A percentile compares a stretch with the other conserved stretches of the same genome.
Conservation (phyloP, 257 asterid species). For the Cinchona pubescens region DNA sequence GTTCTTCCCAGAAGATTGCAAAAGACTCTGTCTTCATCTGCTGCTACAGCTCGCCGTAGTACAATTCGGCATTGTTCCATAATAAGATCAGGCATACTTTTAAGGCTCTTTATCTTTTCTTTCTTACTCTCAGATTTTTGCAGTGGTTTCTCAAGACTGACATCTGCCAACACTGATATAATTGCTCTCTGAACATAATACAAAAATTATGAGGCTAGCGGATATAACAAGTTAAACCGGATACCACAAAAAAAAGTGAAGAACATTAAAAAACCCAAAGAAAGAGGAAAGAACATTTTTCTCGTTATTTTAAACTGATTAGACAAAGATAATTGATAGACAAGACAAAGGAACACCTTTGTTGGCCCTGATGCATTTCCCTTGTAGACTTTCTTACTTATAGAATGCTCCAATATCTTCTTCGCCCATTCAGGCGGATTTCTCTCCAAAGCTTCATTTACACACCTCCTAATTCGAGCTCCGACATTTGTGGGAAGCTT, state of each 20-base stretch:
- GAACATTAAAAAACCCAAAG: neutral
- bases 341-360: conserved; percentile 52
- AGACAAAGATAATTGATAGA: conserved; percentile 11
- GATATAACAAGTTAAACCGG: neutral
- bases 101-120: conserved; percentile 51
- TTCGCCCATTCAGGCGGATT: conserved; percentile 94
- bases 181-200: conserved; percentile 77
- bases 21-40: conserved; percentile 73
- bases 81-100: conserved; percentile 55
- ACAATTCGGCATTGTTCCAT: conserved; percentile 85
- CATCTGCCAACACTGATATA: conserved; percentile 59
- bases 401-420: conserved; percentile 68
- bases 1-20: conserved; percentile 87
- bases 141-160: conserved; percentile 49
- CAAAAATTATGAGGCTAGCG: neutral
- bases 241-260: neutral
- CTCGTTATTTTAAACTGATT: conserved; percentile 1
- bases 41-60: conserved; percentile 64
- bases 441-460: conserved; percentile 69
- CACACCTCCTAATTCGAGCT: conserved; percentile 76
- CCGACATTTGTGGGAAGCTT: conserved; percentile 98
- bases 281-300: neutral
- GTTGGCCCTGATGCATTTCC: conserved; percentile 99
- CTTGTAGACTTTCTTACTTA: conserved; percentile 93
- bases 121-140: conserved; percentile 68